phyloP scores from a whole-genome alignment of 495 filamentous ascomycete genomes.

The Collariella sp. region DNA sequence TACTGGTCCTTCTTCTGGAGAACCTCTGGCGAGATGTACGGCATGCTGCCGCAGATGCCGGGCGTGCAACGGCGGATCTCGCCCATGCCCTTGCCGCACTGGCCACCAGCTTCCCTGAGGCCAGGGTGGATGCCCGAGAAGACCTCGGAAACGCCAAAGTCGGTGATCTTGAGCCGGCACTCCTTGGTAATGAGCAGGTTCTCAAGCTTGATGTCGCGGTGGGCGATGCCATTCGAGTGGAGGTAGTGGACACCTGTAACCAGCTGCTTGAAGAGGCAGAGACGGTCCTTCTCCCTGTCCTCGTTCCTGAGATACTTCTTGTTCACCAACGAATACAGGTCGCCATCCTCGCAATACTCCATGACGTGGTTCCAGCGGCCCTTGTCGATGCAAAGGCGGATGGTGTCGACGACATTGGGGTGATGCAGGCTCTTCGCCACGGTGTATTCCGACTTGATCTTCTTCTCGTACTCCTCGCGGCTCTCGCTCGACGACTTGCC shows the following conservation, averaged over 20 bases:
- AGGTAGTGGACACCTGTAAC: conserved; percentile 61
- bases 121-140: conserved; percentile 69
- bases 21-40: conserved; percentile 74
- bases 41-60: conserved; percentile 64
- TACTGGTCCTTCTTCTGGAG: conserved; percentile 55
- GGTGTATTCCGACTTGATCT: conserved; percentile 73
- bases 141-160: conserved; percentile 72
- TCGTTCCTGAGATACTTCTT: conserved; percentile 51
- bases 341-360: conserved; percentile 71
- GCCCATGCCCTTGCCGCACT: conserved; percentile 57
- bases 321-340: conserved; percentile 59
- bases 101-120: conserved; percentile 49
- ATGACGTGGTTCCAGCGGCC: conserved; percentile 73
- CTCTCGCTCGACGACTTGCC: conserved; percentile 52
- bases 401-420: conserved; percentile 69
- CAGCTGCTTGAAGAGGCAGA: conserved; percentile 76
- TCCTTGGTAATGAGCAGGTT: conserved; percentile 62
- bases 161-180: conserved; percentile 69
- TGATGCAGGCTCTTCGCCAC: conserved; percentile 68
- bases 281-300: conserved; percentile 56
- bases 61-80: conserved; percentile 58
- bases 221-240: conserved; percentile 62
- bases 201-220: conserved; percentile 77
- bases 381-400: conserved; percentile 58
- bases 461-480: conserved; percentile 59